Percentiles rank a stretch among this genome's conserved stretches.
These are phyloP conservation scores for Arthrobotrys sphaeroides DNA, from an alignment of 2,329 filamentous ascomycete genomes.

Conservation along the genomic window DNA sequence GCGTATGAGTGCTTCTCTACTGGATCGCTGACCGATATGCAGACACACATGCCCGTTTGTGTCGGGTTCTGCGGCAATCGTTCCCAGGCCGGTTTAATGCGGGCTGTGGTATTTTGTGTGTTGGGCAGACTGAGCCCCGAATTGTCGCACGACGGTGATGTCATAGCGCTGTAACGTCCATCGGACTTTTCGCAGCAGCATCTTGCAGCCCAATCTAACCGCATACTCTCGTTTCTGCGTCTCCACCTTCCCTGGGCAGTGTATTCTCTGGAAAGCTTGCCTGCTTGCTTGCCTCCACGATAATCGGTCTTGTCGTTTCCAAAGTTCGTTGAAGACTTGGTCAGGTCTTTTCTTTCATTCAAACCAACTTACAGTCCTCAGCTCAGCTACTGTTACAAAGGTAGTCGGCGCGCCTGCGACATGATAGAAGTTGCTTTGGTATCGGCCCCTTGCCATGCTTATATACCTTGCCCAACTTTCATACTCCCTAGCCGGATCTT, in stretches of 20 bases:
- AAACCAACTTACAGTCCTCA: background rate
- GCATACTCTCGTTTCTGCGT: background rate
- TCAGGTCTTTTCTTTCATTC: background rate
- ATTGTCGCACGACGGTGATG: constrained; percentile 27
- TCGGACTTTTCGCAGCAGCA: constrained; percentile 15
- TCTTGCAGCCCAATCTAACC: background rate
- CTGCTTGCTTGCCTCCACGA: too few relatives aligned
- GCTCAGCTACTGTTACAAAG: too few relatives aligned
- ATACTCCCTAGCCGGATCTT: background rate
- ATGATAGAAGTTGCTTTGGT: constrained; percentile 9
- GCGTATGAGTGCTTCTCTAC: background rate
- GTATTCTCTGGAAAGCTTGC: too few relatives aligned
- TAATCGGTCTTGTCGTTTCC: too few relatives aligned
- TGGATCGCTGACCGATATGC: background rate
- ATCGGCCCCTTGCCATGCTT: background rate
- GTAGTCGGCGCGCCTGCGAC: background rate
- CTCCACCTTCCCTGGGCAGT: background rate
- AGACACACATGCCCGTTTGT: background rate
- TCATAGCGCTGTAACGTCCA: constrained; percentile 17
- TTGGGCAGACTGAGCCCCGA: constrained; percentile 4
- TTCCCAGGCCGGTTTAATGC: background rate
- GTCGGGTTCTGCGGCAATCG: constrained; percentile 7
- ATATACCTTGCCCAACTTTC: background rate
- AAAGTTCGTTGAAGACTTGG: background rate
- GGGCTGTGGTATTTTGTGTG: constrained; percentile 8